Base-by-base conservation (phyloP, 2,329 filamentous ascomycete genomes). In the Fusarium penzigii region DNA sequence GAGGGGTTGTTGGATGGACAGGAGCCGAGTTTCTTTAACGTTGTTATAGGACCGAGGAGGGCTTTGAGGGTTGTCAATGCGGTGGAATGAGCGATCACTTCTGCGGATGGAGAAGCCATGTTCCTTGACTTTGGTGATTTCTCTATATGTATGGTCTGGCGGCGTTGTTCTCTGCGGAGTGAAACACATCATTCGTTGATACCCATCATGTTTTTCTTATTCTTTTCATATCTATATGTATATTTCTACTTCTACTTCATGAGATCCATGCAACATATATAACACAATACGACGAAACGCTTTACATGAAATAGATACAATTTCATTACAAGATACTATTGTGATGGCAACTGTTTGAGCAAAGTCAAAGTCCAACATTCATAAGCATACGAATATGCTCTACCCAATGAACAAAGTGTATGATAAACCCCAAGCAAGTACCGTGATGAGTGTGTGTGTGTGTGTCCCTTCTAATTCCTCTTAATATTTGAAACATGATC, bases 21-120 rank as follows among this genome's bases (percentile, higher is more conserved):
- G 54, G 85, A 90, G 67, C 88, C 88, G 53, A 87, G 80, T 52
- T 91, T 90, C 71, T 84, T 88, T 68, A 87, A 80, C 45, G 85
- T 89, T 29, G 71, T 89, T 63, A 69, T 90, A 70, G 86, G 86
- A 55, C 87, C 87, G 17, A 76, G 86, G 63, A 75, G 87, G 64
- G 89, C 85, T 62, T 71, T 90, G 72, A 76, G 85, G 64, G 86
- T 90, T 36, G 85, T 89, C 17, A 90, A 90, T 44, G 72, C 69
- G 13, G 68, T 67, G 45, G 74, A 76, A 45, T 65, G 57, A 17
- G n/a, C 20, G 20, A 4, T 25, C 20, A 25, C n/a, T n/a, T n/a
- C n/a, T n/a, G n/a, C n/a, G 16, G 6, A 13, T 17, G 29, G 11
- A 25, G 20, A 38, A 3, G 39, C 17, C 32, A n/a, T 10, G 10